Evolutionary conservation across 306 rosid genomes (phyloP).

Genomic region (Carpinus viminea): DNA sequence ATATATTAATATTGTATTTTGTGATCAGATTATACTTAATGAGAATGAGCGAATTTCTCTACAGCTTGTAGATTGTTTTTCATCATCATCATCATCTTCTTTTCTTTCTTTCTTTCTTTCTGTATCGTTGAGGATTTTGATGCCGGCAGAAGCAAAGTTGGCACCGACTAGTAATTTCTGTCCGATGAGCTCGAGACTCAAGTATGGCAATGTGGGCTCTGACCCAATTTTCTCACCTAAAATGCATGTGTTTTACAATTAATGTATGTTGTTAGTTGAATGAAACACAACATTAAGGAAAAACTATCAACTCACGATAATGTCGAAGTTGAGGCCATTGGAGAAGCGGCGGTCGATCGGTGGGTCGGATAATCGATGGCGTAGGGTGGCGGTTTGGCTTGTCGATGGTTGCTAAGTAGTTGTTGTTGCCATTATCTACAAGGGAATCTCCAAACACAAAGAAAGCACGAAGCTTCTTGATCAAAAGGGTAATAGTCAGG

Average conservation of each 20-base stretch:
- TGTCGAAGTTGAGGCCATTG: conserved; percentile 62
- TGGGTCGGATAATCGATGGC: conserved; percentile 58
- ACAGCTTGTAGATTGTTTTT: no score
- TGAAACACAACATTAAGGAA: background rate
- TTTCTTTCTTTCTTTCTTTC: no score
- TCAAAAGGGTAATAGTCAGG: conserved; percentile 1
- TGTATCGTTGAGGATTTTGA: conserved; percentile 70
- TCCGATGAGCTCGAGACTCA: conserved; percentile 48
- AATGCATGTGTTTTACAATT: background rate
- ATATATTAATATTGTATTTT: no score
- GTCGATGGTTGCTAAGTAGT: conserved; percentile 49
- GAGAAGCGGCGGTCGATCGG: conserved; percentile 66
- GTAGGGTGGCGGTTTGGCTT: conserved; percentile 56
- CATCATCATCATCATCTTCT: no score
- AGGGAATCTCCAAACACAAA: conserved; percentile 60
- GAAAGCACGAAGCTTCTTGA: conserved; percentile 40
- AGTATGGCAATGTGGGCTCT: conserved; percentile 53
- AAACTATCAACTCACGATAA: conserved; percentile 26
- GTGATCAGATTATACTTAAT: no score
- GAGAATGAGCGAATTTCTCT: no score
- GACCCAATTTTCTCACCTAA: conserved; percentile 53
- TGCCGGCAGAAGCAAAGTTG: conserved; percentile 72
- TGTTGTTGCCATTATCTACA: conserved; percentile 60
- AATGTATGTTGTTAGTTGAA: background rate
- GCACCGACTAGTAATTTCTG: conserved; percentile 56